These are phyloP conservation scores for Sarcocystis neurona DNA, from an alignment of 169 alveolate species.

Conservation along the genomic window DNA sequence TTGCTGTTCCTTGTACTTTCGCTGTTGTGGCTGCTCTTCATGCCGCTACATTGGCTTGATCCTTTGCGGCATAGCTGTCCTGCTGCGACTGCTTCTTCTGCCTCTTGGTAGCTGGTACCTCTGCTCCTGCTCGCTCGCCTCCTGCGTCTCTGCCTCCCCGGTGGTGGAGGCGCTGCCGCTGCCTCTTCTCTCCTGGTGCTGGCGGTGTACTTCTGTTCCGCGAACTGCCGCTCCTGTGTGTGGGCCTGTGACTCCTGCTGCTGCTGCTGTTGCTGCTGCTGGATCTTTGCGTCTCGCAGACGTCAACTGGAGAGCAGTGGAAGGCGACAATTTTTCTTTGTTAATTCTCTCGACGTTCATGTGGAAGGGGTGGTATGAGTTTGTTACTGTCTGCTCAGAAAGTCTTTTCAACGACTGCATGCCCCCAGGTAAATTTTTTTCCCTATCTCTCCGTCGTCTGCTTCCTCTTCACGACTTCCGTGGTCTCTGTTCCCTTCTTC, in stretches of 20 bases:
- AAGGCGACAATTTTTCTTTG: neutral
- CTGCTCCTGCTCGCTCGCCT: too few relatives aligned
- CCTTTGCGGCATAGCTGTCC: too few relatives aligned
- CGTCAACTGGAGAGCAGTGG: slow-evolving; percentile 14
- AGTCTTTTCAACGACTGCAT: slow-evolving; percentile 20
- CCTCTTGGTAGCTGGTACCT: too few relatives aligned
- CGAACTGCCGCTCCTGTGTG: neutral
- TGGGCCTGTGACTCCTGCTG: neutral
- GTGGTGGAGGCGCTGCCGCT: too few relatives aligned
- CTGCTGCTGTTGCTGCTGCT: neutral
- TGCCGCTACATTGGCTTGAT: too few relatives aligned
- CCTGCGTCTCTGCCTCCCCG: too few relatives aligned
- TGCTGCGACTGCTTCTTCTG: too few relatives aligned
- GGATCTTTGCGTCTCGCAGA: neutral
- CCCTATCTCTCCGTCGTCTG: too few relatives aligned
- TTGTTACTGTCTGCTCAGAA: slow-evolving; percentile 8
- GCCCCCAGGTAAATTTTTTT: neutral
- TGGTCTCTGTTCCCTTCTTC: too few relatives aligned
- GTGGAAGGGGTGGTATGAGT: slow-evolving; percentile 37
- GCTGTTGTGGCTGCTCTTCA: too few relatives aligned
- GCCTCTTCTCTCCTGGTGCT: neutral
- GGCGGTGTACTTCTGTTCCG: neutral
- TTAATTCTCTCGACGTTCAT: neutral
- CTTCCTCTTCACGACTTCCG: too few relatives aligned
- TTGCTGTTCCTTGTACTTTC: too few relatives aligned